Percentiles rank a stretch among this genome's conserved stretches.
Evolutionary conservation across 208 protist genomes (phyloP).

Genomic region (Crithidia fasciculata): DNA sequence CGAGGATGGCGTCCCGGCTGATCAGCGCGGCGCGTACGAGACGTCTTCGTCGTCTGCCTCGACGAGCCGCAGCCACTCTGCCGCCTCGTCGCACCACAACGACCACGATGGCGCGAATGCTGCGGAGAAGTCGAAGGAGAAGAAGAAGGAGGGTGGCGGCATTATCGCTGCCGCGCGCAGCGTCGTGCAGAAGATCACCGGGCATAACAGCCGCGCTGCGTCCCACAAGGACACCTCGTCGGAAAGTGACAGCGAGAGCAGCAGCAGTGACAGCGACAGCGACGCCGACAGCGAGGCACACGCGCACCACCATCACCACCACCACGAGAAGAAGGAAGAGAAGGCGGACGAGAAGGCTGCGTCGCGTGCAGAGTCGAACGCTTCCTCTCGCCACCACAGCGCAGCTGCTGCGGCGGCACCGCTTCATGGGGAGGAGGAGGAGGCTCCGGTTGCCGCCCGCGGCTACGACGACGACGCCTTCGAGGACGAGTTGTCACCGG

Average conservation of each 20-base stretch:
- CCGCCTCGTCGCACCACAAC: constrained; percentile 5
- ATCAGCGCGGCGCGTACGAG: constrained; percentile 24
- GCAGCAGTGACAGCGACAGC: background rate
- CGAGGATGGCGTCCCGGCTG: constrained; percentile 9
- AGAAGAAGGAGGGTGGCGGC: background rate
- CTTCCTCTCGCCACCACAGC: background rate
- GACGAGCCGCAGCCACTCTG: constrained; percentile 32
- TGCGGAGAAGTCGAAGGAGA: background rate
- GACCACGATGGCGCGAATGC: background rate
- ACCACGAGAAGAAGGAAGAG: background rate
- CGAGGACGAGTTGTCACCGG: constrained; percentile 5
- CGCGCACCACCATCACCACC: background rate
- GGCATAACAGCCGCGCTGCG: too few species aligned
- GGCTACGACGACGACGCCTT: constrained; percentile 21
- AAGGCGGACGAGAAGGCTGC: constrained; percentile 1
- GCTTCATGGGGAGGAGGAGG: background rate
- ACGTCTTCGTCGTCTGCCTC: constrained; percentile 33
- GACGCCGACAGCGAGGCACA: background rate
- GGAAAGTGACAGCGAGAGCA: background rate
- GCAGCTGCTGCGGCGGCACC: background rate
- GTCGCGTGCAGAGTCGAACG: background rate
- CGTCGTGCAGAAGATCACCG: too few species aligned
- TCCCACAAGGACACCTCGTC: too few species aligned
- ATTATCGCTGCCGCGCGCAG: too few species aligned
- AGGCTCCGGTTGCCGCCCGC: background rate